phyloP scores from a whole-genome alignment of 331 rosid genomes.

The Spiraea crenata region DNA sequence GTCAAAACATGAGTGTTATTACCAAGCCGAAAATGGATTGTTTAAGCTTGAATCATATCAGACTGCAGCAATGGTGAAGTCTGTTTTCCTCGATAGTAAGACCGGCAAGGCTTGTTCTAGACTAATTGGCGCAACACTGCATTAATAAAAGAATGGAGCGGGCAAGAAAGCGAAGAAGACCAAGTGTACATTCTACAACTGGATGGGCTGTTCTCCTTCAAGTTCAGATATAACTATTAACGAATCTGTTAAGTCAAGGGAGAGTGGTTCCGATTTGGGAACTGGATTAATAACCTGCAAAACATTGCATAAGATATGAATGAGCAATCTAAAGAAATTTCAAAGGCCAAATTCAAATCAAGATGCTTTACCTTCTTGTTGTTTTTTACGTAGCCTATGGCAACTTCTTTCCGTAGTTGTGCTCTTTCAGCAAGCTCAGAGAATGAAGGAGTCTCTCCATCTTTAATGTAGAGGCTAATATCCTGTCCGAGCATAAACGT shows the following conservation, averaged over 20 bases:
- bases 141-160: not conserved
- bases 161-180: slow-evolving; percentile 7
- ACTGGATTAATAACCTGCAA: slow-evolving; percentile 85
- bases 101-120: too few relatives aligned
- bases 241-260: slow-evolving; percentile 69
- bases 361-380: slow-evolving; percentile 57
- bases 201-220: slow-evolving; percentile 76
- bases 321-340: slow-evolving; percentile 13
- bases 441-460: slow-evolving; percentile 87
- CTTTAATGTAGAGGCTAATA: slow-evolving; percentile 75
- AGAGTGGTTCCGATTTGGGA: slow-evolving; percentile 83
- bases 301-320: slow-evolving; percentile 26
- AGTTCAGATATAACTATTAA: slow-evolving; percentile 91
- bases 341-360: slow-evolving; percentile 11
- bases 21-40: not conserved
- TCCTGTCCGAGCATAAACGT: slow-evolving; percentile 43
- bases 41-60: slow-evolving; percentile 11
- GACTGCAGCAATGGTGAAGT: too few relatives aligned
- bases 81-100: too few relatives aligned
- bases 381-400: slow-evolving; percentile 84
- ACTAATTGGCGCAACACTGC: not conserved
- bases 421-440: slow-evolving; percentile 86
- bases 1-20: not conserved
- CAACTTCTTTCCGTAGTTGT: slow-evolving; percentile 78
- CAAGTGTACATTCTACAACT: slow-evolving; percentile 21